These are phyloP conservation scores for Apiospora aurea DNA, from an alignment of 2,329 filamentous ascomycete species.

Conservation along the genomic window DNA sequence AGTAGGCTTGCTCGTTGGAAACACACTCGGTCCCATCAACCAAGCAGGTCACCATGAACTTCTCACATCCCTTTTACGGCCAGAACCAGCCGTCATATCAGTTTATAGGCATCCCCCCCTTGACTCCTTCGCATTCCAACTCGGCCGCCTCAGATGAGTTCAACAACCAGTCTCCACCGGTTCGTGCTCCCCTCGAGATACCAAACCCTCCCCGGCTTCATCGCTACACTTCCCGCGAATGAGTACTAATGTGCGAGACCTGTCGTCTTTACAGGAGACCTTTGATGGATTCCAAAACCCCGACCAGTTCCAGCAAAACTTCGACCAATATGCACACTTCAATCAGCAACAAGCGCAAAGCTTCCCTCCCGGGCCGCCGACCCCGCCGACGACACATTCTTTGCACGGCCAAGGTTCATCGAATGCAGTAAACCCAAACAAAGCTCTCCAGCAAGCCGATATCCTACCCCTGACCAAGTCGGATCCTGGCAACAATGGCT, in stretches of 20 bases:
- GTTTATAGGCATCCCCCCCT: slow-evolving; percentile 60
- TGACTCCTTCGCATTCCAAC: slow-evolving; percentile 63
- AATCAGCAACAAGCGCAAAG: slow-evolving; percentile 41
- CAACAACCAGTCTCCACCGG: slow-evolving; percentile 61
- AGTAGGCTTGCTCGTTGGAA: slow-evolving; percentile 16
- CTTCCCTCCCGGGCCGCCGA: slow-evolving; percentile 59
- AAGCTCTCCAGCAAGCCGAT: slow-evolving; percentile 39
- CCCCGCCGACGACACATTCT: slow-evolving; percentile 53
- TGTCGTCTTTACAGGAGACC: slow-evolving; percentile 50
- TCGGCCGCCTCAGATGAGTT: slow-evolving; percentile 63
- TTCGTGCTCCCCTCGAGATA: slow-evolving; percentile 48
- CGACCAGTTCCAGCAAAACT: slow-evolving; percentile 55
- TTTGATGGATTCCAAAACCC: slow-evolving; percentile 56
- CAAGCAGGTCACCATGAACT: slow-evolving; percentile 54
- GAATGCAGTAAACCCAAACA: slow-evolving; percentile 31
- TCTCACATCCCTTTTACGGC: slow-evolving; percentile 58
- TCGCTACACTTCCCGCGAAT: slow-evolving; percentile 30
- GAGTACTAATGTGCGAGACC: slow-evolving; percentile 38
- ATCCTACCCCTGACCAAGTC: slow-evolving; percentile 46
- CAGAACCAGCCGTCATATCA: slow-evolving; percentile 57
- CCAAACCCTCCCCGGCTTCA: slow-evolving; percentile 24
- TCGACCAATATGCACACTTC: slow-evolving; percentile 55
- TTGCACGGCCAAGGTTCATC: slow-evolving; percentile 24
- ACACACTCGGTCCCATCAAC: slow-evolving; percentile 23
- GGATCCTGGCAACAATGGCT: slow-evolving; percentile 49